Evolutionary conservation across 2,329 filamentous ascomycete species (phyloP).

Genomic region (Stachybotrys elegans): DNA sequence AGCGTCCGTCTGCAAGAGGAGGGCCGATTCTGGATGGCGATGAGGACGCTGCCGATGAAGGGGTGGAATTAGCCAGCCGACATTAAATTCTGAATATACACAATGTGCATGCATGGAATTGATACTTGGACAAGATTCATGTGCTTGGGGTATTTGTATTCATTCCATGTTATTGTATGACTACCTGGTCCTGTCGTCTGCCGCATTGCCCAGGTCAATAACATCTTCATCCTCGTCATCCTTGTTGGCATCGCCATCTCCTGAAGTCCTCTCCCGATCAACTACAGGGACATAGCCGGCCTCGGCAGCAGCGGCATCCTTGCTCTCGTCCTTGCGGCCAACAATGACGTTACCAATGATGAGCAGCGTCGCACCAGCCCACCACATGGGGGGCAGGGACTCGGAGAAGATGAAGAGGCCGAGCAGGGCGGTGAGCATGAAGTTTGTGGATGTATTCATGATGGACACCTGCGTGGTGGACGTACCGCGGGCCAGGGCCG

Average conservation of each 20-base stretch:
- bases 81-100: no score
- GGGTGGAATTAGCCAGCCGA: constrained; percentile 37
- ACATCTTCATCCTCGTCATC: constrained; percentile 28
- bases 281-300: constrained; percentile 24
- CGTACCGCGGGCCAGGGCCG: constrained; percentile 65
- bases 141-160: neutral
- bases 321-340: constrained; percentile 59
- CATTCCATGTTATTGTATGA: neutral
- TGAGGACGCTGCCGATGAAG: constrained; percentile 34
- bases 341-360: constrained; percentile 76
- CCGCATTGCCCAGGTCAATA: constrained; percentile 25
- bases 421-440: constrained; percentile 70
- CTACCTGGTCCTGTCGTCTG: constrained; percentile 14
- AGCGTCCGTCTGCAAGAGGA: constrained; percentile 38
- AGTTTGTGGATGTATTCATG: constrained; percentile 79
- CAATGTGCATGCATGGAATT: no score
- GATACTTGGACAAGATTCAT: no score
- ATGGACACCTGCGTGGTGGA: constrained; percentile 77
- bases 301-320: constrained; percentile 15
- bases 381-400: constrained; percentile 68
- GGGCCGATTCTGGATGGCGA: constrained; percentile 36
- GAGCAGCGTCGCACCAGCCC: constrained; percentile 65
- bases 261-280: constrained; percentile 8
- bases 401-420: constrained; percentile 69
- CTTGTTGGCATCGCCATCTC: constrained; percentile 13